Conservation (phyloP, 768 basidiomycete genomes). For the Rubroboletus satanas region DNA sequence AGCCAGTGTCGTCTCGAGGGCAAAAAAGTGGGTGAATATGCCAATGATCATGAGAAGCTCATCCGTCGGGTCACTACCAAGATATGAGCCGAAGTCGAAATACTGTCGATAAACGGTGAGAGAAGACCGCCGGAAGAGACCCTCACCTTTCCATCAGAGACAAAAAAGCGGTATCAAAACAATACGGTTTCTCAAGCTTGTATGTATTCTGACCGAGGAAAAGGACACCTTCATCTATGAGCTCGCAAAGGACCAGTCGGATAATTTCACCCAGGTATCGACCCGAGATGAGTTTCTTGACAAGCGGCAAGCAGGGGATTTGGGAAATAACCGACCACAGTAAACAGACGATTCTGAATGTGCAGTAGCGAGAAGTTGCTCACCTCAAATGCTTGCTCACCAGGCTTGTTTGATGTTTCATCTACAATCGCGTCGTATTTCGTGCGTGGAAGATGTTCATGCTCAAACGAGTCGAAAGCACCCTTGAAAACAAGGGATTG, state of each 20-base stretch:
- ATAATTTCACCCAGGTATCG: conserved; percentile 96
- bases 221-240: conserved; percentile 94
- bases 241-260: conserved; percentile 89
- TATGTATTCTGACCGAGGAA: conserved; percentile 99
- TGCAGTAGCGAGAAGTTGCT: conserved; percentile 3
- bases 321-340: background rate
- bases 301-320: background rate
- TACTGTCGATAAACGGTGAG: background rate
- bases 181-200: conserved; percentile 92
- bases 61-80: conserved; percentile 83
- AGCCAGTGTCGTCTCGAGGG: conserved; percentile 90
- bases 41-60: conserved; percentile 96
- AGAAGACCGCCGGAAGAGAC: background rate
- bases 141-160: conserved; percentile 90
- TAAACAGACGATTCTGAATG: background rate
- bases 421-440: conserved; percentile 94
- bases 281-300: conserved; percentile 90
- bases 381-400: conserved; percentile 91
- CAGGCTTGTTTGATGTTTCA: conserved; percentile 92
- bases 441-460: conserved; percentile 91
- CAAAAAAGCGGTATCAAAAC: conserved; percentile 94
- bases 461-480: conserved; percentile 94
- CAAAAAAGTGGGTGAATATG: conserved; percentile 96
- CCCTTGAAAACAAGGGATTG: conserved; percentile 47
- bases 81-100: background rate